Evolutionary conservation across 2,329 filamentous ascomycete genomes (phyloP).

Genomic region (Talaromyces rugulosus): DNA sequence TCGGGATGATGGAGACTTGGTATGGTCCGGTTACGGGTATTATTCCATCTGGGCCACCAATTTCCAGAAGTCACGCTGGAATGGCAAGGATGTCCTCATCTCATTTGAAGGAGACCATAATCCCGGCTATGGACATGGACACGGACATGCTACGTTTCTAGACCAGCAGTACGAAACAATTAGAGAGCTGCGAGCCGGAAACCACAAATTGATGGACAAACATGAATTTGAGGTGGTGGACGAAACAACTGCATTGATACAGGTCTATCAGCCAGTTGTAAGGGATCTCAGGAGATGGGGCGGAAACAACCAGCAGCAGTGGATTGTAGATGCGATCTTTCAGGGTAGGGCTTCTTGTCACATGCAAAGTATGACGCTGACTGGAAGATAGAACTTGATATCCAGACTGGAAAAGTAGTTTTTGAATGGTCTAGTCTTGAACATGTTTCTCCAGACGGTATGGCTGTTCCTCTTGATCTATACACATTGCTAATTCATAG

Average conservation of each 20-base stretch:
- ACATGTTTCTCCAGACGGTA: slow-evolving; percentile 50
- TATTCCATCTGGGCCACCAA: slow-evolving; percentile 52
- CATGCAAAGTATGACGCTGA: neutral
- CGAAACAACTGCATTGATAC: slow-evolving; percentile 51
- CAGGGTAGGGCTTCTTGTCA: slow-evolving; percentile 38
- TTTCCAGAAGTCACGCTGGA: slow-evolving; percentile 47
- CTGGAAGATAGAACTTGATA: slow-evolving; percentile 36
- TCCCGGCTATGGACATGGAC: slow-evolving; percentile 49
- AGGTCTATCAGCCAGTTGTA: slow-evolving; percentile 44
- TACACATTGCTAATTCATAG: neutral
- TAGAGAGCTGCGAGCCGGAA: slow-evolving; percentile 46
- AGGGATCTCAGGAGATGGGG: slow-evolving; percentile 44
- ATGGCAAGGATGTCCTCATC: slow-evolving; percentile 51
- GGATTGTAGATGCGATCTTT: slow-evolving; percentile 54
- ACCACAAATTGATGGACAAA: slow-evolving; percentile 48
- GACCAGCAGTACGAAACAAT: slow-evolving; percentile 54
- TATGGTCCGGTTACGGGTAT: slow-evolving; percentile 55
- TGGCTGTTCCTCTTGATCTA: slow-evolving; percentile 19
- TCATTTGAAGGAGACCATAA: slow-evolving; percentile 54
- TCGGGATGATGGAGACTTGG: slow-evolving; percentile 50
- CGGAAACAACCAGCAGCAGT: slow-evolving; percentile 46
- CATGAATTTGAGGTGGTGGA: slow-evolving; percentile 55
- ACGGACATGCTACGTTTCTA: slow-evolving; percentile 52
- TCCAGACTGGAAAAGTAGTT: slow-evolving; percentile 51
- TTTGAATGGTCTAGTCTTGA: slow-evolving; percentile 59